phyloP scores from a whole-genome alignment of 1,139 yeast genomes.

The Kodamaea alishanica region DNA sequence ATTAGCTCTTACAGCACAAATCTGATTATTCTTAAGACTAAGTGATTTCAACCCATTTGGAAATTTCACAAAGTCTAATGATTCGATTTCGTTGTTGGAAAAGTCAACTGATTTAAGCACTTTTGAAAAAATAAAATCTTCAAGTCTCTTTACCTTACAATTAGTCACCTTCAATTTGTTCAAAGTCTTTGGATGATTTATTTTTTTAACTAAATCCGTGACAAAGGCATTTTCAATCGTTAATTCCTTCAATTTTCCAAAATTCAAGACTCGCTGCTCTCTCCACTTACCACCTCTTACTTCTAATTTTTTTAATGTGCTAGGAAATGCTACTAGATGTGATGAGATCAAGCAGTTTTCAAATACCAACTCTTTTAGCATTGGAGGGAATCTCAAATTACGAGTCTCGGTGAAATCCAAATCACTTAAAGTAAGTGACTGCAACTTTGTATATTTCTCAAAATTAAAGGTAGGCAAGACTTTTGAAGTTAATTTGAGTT shows the following conservation, averaged over 20 bases:
- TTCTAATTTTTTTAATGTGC: slow-evolving; percentile 8
- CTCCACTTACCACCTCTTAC: slow-evolving; percentile 13
- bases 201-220: slow-evolving; percentile 7
- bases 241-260: slow-evolving; percentile 9
- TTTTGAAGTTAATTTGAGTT: slow-evolving; percentile 10
- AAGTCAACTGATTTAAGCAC: slow-evolving; percentile 7
- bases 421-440: slow-evolving; percentile 10
- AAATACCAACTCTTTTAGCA: slow-evolving; percentile 8
- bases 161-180: slow-evolving; percentile 7
- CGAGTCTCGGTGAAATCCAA: slow-evolving; percentile 10
- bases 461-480: slow-evolving; percentile 9
- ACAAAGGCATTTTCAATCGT: slow-evolving; percentile 9
- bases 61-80: slow-evolving; percentile 1
- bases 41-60: slow-evolving; percentile 3
- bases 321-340: slow-evolving; percentile 11
- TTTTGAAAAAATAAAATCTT: slow-evolving; percentile 5
- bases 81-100: slow-evolving; percentile 6
- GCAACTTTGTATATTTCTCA: slow-evolving; percentile 10
- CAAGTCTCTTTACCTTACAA: slow-evolving; percentile 7
- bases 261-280: slow-evolving; percentile 9
- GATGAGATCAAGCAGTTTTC: slow-evolving; percentile 14
- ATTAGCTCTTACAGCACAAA: background rate
- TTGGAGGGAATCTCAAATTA: slow-evolving; percentile 11
- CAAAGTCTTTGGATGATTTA: slow-evolving; percentile 7
- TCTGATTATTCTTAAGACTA: slow-evolving; percentile 4